These are phyloP conservation scores for Stentor roeselii DNA, from an alignment of 73 alveolate genomes.

Conservation along the genomic window DNA sequence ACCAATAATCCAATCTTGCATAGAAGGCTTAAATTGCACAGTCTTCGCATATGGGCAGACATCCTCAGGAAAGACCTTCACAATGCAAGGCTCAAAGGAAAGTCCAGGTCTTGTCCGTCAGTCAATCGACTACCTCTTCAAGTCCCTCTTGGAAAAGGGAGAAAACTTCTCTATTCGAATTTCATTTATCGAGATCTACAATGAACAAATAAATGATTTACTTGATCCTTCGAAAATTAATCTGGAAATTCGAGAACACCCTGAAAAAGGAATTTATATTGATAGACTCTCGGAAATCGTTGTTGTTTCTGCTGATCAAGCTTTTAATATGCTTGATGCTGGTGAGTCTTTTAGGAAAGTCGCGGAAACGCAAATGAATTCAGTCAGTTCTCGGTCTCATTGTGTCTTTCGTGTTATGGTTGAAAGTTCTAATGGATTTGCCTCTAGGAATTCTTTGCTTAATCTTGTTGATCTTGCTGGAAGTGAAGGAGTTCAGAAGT, in stretches of 20 bases:
- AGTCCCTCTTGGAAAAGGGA: conserved; percentile 57
- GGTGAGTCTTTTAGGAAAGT: conserved; percentile 93
- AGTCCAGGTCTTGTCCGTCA: conserved; percentile 94
- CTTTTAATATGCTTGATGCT: conserved; percentile 64
- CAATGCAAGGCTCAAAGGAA: conserved; percentile 93
- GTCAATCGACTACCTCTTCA: conserved; percentile 77
- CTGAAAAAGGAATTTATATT: conserved; percentile 54
- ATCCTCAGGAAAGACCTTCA: conserved; percentile 93
- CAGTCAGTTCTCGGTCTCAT: conserved; percentile 92
- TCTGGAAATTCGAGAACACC: conserved; percentile 62
- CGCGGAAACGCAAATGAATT: conserved; percentile 86
- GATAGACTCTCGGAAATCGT: conserved; percentile 46
- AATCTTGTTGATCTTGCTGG: conserved; percentile 96
- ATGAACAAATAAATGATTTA: conserved; percentile 91
- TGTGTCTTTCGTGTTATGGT: conserved; percentile 67
- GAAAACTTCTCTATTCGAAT: conserved; percentile 69
- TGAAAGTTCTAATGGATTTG: conserved; percentile 36
- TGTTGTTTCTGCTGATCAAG: conserved; percentile 64
- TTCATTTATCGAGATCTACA: conserved; percentile 89
- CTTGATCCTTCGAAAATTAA: conserved; percentile 62
- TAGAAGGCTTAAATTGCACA: conserved; percentile 88
- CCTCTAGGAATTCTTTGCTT: conserved; percentile 17
- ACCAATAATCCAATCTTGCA: background rate
- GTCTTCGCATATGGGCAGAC: conserved; percentile 95
- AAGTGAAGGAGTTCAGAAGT: conserved; percentile 72